These are phyloP conservation scores for Emericellopsis atlantica DNA, from an alignment of 2,329 filamentous ascomycete species.

Conservation along the genomic window DNA sequence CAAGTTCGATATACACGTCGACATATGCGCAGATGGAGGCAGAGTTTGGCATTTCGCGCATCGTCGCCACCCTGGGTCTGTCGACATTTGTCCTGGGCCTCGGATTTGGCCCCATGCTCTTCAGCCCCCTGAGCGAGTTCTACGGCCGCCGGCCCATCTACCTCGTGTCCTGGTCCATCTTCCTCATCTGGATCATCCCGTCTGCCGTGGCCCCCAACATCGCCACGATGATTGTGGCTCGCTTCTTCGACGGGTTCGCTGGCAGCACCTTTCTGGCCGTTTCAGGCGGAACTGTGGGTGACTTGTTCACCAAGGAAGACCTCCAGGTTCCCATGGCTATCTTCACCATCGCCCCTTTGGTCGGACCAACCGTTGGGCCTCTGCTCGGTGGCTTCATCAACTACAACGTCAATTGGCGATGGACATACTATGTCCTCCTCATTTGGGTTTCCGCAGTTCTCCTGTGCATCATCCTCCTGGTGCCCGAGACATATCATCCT, in stretches of 20 bases:
- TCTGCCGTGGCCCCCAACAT: constrained; percentile 73
- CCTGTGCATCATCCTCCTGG: constrained; percentile 51
- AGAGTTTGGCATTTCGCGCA: constrained; percentile 59
- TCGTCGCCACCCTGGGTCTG: constrained; percentile 68
- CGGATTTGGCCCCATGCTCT: constrained; percentile 47
- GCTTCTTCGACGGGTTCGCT: constrained; percentile 66
- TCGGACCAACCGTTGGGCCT: constrained; percentile 47
- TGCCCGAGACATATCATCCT: constrained; percentile 82
- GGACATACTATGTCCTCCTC: constrained; percentile 74
- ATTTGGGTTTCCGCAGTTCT: constrained; percentile 67
- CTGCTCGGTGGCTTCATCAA: constrained; percentile 73
- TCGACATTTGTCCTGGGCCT: constrained; percentile 73
- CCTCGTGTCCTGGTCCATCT: constrained; percentile 59
- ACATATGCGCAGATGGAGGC: constrained; percentile 66
- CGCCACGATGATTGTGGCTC: constrained; percentile 62
- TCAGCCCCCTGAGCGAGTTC: constrained; percentile 59
- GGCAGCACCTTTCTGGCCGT: constrained; percentile 61
- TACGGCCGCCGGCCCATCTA: constrained; percentile 78
- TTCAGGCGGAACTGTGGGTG: constrained; percentile 75
- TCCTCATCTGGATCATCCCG: constrained; percentile 69
- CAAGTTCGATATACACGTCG: constrained; percentile 78
- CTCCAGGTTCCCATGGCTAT: constrained; percentile 76
- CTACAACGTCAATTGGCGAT: constrained; percentile 60
- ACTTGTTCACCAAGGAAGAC: constrained; percentile 57
- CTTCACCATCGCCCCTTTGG: constrained; percentile 54